A percentile compares a stretch with the other conserved stretches of the same genome.
These are phyloP conservation scores for Candida ficus DNA, from an alignment of 805 yeast genomes.

Conservation along the genomic window DNA sequence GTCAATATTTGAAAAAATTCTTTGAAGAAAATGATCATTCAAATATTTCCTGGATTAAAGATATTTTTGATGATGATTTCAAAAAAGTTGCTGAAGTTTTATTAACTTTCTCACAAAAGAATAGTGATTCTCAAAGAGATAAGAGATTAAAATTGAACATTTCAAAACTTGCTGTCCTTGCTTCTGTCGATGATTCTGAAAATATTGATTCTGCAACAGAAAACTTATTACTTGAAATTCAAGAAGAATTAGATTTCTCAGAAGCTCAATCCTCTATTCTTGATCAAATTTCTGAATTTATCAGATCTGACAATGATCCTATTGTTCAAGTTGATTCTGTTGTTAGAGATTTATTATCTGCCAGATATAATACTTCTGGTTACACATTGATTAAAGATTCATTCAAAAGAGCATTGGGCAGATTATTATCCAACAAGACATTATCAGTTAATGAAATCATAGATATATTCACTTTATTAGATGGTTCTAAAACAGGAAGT, in stretches of 20 bases:
- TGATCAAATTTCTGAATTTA: constrained; percentile 24
- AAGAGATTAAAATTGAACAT: constrained; percentile 58
- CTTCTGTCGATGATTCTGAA: constrained; percentile 26
- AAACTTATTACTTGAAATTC: constrained; percentile 38
- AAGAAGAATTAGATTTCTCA: constrained; percentile 41
- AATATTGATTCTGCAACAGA: constrained; percentile 4
- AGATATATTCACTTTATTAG: constrained; percentile 44
- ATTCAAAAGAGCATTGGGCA: constrained; percentile 22
- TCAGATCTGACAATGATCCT: constrained; percentile 26
- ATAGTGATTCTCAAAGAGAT: constrained; percentile 38
- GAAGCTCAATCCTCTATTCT: constrained; percentile 43
- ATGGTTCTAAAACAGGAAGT: constrained; percentile 27
- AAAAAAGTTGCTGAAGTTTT: constrained; percentile 45
- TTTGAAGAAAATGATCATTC: constrained; percentile 44
- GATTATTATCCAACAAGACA: constrained; percentile 34
- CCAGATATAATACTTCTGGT: constrained; percentile 15
- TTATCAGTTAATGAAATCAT: constrained; percentile 43
- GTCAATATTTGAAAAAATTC: constrained; percentile 44
- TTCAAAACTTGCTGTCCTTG: constrained; percentile 64
- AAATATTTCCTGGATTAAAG: constrained; percentile 67
- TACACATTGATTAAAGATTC: constrained; percentile 20
- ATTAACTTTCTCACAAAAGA: constrained; percentile 33
- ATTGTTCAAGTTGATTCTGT: constrained; percentile 21
- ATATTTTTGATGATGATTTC: constrained; percentile 48
- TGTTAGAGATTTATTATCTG: constrained; percentile 21